Evolutionary conservation across 345 rosid genomes (phyloP).

Genomic region (Aquilaria yunnanensis): DNA sequence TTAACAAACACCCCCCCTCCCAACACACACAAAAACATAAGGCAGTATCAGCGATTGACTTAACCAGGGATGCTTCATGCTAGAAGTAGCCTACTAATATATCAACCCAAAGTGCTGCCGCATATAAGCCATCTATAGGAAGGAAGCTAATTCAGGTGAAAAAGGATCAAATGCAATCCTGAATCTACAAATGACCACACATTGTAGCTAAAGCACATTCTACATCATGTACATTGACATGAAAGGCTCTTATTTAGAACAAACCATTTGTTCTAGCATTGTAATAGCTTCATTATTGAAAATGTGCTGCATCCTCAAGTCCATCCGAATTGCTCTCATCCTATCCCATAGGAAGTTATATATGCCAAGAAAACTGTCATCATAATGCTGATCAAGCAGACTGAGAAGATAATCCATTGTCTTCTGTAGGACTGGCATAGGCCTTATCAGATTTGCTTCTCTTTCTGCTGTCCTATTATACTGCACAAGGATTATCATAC

Average conservation of each 20-base stretch:
- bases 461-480: slow-evolving; percentile 93
- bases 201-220: too few species aligned
- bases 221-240: slow-evolving; percentile 5
- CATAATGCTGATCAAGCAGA: slow-evolving; percentile 85
- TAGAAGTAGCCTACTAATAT: too few species aligned
- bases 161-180: too few species aligned
- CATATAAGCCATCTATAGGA: too few species aligned
- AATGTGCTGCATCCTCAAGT: slow-evolving; percentile 95
- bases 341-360: slow-evolving; percentile 98
- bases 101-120: too few species aligned
- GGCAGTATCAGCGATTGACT: too few species aligned
- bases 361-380: slow-evolving; percentile 71
- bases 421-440: slow-evolving; percentile 80
- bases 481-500: slow-evolving; percentile 30
- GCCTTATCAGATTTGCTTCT: slow-evolving; percentile 84
- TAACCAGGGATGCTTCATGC: too few species aligned
- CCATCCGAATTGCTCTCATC: slow-evolving; percentile 97
- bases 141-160: too few species aligned
- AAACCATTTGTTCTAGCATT: slow-evolving; percentile 96
- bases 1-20: too few species aligned
- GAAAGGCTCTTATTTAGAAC: slow-evolving; percentile 15
- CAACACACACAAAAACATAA: too few species aligned
- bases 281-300: slow-evolving; percentile 72
- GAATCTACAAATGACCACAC: too few species aligned
- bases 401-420: slow-evolving; percentile 72